Conservation (phyloP, 345 rosid species). For the Draba incana region DNA sequence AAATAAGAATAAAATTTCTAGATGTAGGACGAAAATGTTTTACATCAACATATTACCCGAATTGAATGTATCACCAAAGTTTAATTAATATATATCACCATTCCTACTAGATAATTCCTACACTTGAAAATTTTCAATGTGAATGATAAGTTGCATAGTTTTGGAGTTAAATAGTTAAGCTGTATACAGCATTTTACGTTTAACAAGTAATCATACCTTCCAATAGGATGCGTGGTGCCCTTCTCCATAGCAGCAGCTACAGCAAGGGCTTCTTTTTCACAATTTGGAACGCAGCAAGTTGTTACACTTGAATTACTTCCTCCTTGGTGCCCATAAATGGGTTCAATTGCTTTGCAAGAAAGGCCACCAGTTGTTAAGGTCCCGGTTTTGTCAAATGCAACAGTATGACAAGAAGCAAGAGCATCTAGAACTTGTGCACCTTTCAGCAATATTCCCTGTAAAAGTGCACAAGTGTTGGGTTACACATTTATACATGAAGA, state of each 20-base stretch:
- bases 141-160: slow-evolving; percentile 11
- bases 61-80: neutral
- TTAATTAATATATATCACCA: neutral
- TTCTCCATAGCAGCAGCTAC: slow-evolving; percentile 99
- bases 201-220: slow-evolving; percentile 64
- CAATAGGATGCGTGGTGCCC: slow-evolving; percentile 99
- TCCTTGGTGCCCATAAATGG: slow-evolving; percentile 77
- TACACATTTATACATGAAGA: slow-evolving; percentile 12
- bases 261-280: slow-evolving; percentile 98
- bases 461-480: slow-evolving; percentile 9
- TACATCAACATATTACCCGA: neutral
- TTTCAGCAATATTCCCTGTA: slow-evolving; percentile 91
- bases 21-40: neutral
- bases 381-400: slow-evolving; percentile 99
- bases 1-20: neutral
- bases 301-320: slow-evolving; percentile 41
- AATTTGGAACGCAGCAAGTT: slow-evolving; percentile 79
- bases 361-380: slow-evolving; percentile 98
- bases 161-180: neutral
- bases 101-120: too few species aligned
- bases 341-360: slow-evolving; percentile 88
- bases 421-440: slow-evolving; percentile 98
- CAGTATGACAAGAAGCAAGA: slow-evolving; percentile 81
- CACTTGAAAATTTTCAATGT: neutral
- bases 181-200: neutral